Conservation (phyloP, 169 alveolate genomes). For the Babesia bovis region DNA sequence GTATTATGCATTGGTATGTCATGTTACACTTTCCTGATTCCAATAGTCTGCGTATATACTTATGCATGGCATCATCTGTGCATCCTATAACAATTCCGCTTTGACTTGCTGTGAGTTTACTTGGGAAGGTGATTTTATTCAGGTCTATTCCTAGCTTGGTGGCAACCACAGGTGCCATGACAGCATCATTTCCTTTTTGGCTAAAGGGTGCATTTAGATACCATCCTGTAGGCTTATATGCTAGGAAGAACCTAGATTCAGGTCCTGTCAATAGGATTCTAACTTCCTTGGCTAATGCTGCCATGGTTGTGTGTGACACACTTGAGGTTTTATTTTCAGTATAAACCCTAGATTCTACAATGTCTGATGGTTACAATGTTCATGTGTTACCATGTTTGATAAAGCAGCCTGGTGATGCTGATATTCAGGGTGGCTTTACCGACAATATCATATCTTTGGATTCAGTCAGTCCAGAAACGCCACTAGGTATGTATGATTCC, state of each 20-base stretch:
- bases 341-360: not conserved
- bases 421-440: constrained; percentile 26
- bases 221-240: constrained; percentile 67
- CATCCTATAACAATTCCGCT: constrained; percentile 61
- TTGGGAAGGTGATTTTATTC: constrained; percentile 44
- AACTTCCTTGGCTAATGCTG: constrained; percentile 32
- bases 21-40: constrained; percentile 20
- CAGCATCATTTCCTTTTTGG: constrained; percentile 3
- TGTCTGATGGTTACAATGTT: constrained; percentile 18
- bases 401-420: constrained; percentile 45
- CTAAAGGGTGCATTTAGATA: constrained; percentile 38
- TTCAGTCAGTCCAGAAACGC: not conserved
- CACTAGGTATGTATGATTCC: not conserved
- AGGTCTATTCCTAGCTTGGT: constrained; percentile 46
- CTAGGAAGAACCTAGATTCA: constrained; percentile 49
- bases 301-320: constrained; percentile 40
- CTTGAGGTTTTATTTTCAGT: too few species aligned
- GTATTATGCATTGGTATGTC: constrained; percentile 46
- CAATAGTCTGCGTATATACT: not conserved
- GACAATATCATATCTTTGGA: constrained; percentile 4
- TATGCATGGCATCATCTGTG: constrained; percentile 57
- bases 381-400: constrained; percentile 64
- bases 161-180: constrained; percentile 51
- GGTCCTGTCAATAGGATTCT: constrained; percentile 57
- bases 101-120: constrained; percentile 43